These are phyloP conservation scores for Ruellia speciosa DNA, from an alignment of 305 asterid genomes.

Conservation along the genomic window DNA sequence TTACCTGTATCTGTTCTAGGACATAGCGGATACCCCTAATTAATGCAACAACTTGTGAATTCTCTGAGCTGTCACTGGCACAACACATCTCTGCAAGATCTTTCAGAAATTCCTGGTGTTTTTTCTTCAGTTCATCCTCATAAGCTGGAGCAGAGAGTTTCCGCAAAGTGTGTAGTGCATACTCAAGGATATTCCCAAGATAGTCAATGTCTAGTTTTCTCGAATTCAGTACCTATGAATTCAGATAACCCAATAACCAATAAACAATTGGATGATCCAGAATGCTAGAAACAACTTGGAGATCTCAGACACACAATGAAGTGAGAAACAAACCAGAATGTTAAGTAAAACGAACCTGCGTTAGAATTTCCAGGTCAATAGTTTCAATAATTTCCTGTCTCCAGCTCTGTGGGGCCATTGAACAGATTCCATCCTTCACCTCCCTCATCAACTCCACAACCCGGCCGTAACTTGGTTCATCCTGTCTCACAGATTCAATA, in stretches of 20 bases:
- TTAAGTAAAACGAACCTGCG: slow-evolving; percentile 46
- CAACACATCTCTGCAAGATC: slow-evolving; percentile 48
- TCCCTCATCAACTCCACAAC: slow-evolving; percentile 72
- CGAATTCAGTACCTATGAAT: slow-evolving; percentile 48
- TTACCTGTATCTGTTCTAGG: slow-evolving; percentile 81
- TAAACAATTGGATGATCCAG: slow-evolving; percentile 50
- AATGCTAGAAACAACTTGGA: slow-evolving; percentile 12
- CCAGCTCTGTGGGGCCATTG: slow-evolving; percentile 78
- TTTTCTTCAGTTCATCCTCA: slow-evolving; percentile 51
- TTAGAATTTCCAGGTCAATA: slow-evolving; percentile 66
- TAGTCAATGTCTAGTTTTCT: slow-evolving; percentile 57
- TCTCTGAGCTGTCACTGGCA: slow-evolving; percentile 30
- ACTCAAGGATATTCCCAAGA: slow-evolving; percentile 67
- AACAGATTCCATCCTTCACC: slow-evolving; percentile 74
- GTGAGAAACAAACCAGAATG: neutral
- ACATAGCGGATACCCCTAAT: slow-evolving; percentile 77
- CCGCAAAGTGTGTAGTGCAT: slow-evolving; percentile 52
- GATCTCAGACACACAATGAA: neutral
- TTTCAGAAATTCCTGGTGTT: slow-evolving; percentile 47
- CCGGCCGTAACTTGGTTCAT: slow-evolving; percentile 49
- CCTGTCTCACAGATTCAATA: slow-evolving; percentile 58
- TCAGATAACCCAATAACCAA: slow-evolving; percentile 1
- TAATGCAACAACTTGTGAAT: slow-evolving; percentile 42
- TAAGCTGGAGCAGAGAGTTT: slow-evolving; percentile 81
- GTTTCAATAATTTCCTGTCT: slow-evolving; percentile 60